Evolutionary conservation across 2,329 filamentous ascomycete species (phyloP).

Genomic region (Ampelomyces quisqualis): DNA sequence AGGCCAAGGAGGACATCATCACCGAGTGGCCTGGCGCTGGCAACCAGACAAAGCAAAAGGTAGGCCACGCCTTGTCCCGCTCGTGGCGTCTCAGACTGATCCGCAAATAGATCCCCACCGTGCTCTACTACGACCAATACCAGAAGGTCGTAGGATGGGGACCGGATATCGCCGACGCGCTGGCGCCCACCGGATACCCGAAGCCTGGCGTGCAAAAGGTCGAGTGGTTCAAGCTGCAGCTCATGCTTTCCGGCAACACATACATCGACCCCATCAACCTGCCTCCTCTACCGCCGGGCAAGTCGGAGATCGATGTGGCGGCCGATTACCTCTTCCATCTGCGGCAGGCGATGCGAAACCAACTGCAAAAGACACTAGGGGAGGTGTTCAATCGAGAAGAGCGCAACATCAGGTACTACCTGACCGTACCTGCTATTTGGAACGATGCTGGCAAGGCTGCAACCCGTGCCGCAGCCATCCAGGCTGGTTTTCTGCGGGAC

Average conservation of each 20-base stretch:
- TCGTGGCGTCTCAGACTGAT: constrained; percentile 4
- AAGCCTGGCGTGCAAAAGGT: constrained; percentile 98
- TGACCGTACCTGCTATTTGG: constrained; percentile 99
- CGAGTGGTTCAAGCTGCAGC: constrained; percentile 99
- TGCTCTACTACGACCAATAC: constrained; percentile 99
- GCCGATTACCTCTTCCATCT: constrained; percentile 99
- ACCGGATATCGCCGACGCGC: constrained; percentile 93
- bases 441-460: constrained; percentile 98
- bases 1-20: constrained; percentile 97
- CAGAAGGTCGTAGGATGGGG: constrained; percentile 99
- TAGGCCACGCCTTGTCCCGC: constrained; percentile 42
- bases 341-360: constrained; percentile 92
- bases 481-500: constrained; percentile 93
- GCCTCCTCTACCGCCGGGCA: constrained; percentile 92
- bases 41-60: constrained; percentile 98
- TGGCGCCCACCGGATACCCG: constrained; percentile 94
- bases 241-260: constrained; percentile 98
- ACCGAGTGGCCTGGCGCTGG: constrained; percentile 98
- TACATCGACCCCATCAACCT: constrained; percentile 99
- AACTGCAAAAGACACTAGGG: constrained; percentile 92
- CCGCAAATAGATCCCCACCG: constrained; percentile 80
- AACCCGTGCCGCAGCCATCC: constrained; percentile 91
- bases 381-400: constrained; percentile 98
- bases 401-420: constrained; percentile 94
- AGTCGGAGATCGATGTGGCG: constrained; percentile 98